These are phyloP conservation scores for Huntiella abstrusa DNA, from an alignment of 2,329 filamentous ascomycete species.

Conservation along the genomic window DNA sequence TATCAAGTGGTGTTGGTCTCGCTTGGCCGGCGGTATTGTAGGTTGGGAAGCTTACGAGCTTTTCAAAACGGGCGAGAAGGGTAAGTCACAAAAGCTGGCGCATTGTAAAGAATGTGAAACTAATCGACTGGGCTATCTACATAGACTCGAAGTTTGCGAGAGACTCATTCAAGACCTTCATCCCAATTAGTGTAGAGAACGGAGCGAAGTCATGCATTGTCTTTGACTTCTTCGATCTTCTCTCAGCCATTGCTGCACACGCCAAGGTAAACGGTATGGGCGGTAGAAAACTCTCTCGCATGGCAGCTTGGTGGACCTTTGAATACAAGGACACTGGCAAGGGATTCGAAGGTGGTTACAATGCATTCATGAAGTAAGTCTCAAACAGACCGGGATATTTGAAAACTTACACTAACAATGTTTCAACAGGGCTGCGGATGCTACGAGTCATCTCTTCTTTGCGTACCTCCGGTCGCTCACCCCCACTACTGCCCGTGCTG, in stretches of 20 bases:
- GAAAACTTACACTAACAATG: constrained; percentile 16
- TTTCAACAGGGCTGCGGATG: constrained; percentile 59
- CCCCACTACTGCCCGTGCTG: constrained; percentile 57
- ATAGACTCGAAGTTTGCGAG: constrained; percentile 77
- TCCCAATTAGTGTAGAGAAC: constrained; percentile 81
- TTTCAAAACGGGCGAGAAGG: constrained; percentile 85
- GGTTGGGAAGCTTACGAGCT: constrained; percentile 95
- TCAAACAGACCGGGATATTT: neutral
- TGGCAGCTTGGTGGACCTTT: constrained; percentile 98
- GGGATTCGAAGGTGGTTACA: constrained; percentile 90
- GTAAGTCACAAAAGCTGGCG: constrained; percentile 26
- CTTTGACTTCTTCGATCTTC: constrained; percentile 87
- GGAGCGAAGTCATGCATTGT: constrained; percentile 74
- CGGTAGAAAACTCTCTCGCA: constrained; percentile 79
- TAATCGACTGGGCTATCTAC: constrained; percentile 3
- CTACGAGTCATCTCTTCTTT: constrained; percentile 93
- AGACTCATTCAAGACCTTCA: constrained; percentile 90
- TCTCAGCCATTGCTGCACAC: constrained; percentile 79
- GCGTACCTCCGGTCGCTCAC: constrained; percentile 82
- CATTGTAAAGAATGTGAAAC: too few species aligned
- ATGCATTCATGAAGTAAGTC: constrained; percentile 49
- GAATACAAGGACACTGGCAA: constrained; percentile 72
- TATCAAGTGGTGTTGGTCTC: constrained; percentile 96
- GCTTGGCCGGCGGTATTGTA: constrained; percentile 75
- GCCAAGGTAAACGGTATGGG: constrained; percentile 86